Percentiles rank a stretch among this genome's conserved stretches.
Evolutionary conservation across 148 eudicot genomes (phyloP).

Genomic region (Cornus controversa): DNA sequence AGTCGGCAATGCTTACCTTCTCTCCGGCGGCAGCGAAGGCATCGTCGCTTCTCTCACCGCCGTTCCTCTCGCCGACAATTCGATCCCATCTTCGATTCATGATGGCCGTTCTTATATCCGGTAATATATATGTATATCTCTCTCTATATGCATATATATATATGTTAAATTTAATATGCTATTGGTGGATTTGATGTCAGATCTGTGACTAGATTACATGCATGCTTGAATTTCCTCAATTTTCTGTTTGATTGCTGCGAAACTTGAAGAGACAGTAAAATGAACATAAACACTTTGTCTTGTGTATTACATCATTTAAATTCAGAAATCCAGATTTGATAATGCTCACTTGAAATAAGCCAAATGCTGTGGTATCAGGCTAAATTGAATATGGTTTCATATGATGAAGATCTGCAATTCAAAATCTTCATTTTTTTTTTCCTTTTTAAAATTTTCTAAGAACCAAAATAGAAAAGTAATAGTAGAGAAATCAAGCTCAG

Average conservation of each 20-base stretch:
- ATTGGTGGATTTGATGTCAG: constrained; percentile 7
- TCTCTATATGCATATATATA: not conserved
- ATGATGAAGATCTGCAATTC: too few species aligned
- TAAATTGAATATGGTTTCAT: not conserved
- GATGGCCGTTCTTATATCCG: constrained; percentile 76
- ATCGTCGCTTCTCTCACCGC: constrained; percentile 47
- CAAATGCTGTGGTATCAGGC: not conserved
- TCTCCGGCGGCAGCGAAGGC: constrained; percentile 95
- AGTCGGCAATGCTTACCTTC: constrained; percentile 77
- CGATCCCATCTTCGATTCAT: constrained; percentile 27
- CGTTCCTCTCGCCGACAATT: constrained; percentile 25
- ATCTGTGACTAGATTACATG: constrained; percentile 15
- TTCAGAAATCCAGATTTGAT: not conserved
- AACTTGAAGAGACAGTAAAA: not conserved
- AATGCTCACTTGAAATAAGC: not conserved
- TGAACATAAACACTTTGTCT: not conserved
- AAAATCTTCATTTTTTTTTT: too few species aligned
- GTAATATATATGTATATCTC: constrained; percentile 25
- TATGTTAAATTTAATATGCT: not conserved
- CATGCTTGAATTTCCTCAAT: constrained; percentile 4
- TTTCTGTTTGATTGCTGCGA: not conserved
- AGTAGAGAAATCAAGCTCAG: not conserved
- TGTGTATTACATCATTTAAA: not conserved
- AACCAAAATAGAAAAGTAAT: not conserved
- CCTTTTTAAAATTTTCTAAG: not conserved